Percentiles rank a stretch among this genome's conserved stretches.
Conservation (phyloP, 805 yeast genomes). For the Suhomyces vadensis region DNA sequence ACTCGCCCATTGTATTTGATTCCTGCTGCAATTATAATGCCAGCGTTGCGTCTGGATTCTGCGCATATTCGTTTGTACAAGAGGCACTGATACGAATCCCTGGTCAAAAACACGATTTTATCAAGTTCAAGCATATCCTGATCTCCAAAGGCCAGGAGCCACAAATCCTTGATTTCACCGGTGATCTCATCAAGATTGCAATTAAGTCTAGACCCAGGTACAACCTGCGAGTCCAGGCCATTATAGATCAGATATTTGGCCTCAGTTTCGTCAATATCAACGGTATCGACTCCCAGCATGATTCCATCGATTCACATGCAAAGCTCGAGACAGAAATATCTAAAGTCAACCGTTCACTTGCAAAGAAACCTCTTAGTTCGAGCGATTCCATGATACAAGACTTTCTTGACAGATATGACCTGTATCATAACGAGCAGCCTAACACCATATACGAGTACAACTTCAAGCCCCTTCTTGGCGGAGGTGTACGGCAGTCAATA, state of each 20-base stretch:
- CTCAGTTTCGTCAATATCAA: neutral
- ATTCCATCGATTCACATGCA: neutral
- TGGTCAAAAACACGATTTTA: constrained; percentile 1
- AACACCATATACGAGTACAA: neutral
- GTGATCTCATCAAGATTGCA: neutral
- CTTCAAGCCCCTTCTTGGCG: neutral
- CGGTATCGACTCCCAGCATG: neutral
- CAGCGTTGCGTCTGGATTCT: neutral
- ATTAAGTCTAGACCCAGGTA: neutral
- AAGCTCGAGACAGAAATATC: neutral
- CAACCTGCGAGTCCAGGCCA: neutral
- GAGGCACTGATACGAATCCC: neutral
- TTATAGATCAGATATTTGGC: neutral
- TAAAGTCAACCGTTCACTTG: neutral
- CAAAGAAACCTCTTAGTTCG: neutral
- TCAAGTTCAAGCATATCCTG: neutral
- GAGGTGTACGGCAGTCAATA: neutral
- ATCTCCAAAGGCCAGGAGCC: neutral
- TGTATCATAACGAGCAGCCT: neutral
- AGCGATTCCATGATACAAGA: neutral
- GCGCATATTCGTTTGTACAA: neutral
- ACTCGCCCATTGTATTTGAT: neutral
- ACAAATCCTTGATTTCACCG: neutral
- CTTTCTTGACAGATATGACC: neutral
- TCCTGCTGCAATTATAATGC: neutral